A percentile compares a stretch with the other conserved stretches of the same genome.
Evolutionary conservation across 192 early-diverging fungal genomes (phyloP).

Genomic region (Chytriomyces sp.): DNA sequence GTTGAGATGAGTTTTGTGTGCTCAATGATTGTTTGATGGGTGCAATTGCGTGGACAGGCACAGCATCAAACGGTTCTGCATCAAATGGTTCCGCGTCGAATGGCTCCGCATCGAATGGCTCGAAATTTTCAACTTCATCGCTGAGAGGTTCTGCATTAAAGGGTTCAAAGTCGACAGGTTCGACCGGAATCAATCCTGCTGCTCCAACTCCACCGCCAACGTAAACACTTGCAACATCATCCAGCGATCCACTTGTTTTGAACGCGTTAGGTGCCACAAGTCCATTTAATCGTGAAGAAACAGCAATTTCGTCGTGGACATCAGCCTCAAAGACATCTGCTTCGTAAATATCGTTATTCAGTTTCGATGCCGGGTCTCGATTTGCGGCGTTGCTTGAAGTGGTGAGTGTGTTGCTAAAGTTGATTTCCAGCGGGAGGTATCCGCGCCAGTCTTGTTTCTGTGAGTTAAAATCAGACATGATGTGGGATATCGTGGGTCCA

Average conservation of each 20-base stretch:
- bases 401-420: constrained; percentile 1
- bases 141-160: neutral
- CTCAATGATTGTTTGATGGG: neutral
- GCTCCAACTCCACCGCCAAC: neutral
- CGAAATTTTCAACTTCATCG: neutral
- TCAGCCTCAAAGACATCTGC: neutral
- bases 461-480: constrained; percentile 26
- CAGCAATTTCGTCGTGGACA: neutral
- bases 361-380: neutral
- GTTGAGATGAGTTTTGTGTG: neutral
- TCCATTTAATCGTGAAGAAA: neutral
- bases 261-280: constrained; percentile 18
- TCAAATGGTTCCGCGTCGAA: neutral
- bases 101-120: neutral
- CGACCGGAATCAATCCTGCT: neutral
- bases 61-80: neutral
- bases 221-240: neutral
- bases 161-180: neutral
- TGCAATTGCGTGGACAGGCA: neutral
- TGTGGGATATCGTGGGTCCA: constrained; percentile 13
- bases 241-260: neutral
- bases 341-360: neutral
- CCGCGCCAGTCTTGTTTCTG: constrained; percentile 7
- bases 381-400: neutral
- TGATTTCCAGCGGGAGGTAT: constrained; percentile 5